phyloP scores from a whole-genome alignment of 495 filamentous ascomycete genomes.

The Trichoderma orchidacearum region DNA sequence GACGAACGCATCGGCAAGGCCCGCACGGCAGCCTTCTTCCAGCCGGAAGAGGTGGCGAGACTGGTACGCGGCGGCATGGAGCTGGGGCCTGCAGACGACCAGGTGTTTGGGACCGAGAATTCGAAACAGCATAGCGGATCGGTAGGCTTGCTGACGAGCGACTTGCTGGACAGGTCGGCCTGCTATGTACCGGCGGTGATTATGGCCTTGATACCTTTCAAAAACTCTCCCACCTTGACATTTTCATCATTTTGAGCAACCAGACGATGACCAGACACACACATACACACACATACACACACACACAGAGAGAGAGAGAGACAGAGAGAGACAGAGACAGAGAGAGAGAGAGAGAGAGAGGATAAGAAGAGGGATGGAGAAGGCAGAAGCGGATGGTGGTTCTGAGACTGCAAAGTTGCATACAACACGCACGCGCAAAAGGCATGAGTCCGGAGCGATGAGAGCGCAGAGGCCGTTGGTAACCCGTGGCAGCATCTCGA shows the following conservation, averaged over 20 bases:
- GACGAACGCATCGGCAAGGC: conserved; percentile 9
- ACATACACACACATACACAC: too few species aligned
- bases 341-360: too few species aligned
- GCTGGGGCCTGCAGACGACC: conserved; percentile 11
- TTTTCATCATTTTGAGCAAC: not conserved
- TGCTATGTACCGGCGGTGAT: conserved; percentile 13
- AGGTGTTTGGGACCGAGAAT: conserved; percentile 9
- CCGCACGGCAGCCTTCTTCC: conserved; percentile 14
- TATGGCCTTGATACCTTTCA: conserved; percentile 13
- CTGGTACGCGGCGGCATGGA: conserved; percentile 11
- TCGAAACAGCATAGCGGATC: conserved; percentile 12
- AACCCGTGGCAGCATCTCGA: too few species aligned
- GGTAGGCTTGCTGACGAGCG: conserved; percentile 13
- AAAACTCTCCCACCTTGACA: conserved; percentile 6
- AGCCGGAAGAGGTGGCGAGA: conserved; percentile 8
- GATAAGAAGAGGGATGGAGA: too few species aligned
- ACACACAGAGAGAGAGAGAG: too few species aligned
- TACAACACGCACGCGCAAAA: too few species aligned
- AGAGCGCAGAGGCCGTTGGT: too few species aligned
- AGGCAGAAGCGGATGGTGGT: too few species aligned
- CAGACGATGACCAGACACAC: too few species aligned
- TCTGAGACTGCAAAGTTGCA: too few species aligned
- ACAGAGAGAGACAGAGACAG: too few species aligned
- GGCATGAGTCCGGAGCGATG: too few species aligned
- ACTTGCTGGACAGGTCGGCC: conserved; percentile 6